A percentile compares a stretch with the other conserved stretches of the same genome.
Conservation (phyloP, 2,329 filamentous ascomycete genomes). For the Talaromyces sp. region DNA sequence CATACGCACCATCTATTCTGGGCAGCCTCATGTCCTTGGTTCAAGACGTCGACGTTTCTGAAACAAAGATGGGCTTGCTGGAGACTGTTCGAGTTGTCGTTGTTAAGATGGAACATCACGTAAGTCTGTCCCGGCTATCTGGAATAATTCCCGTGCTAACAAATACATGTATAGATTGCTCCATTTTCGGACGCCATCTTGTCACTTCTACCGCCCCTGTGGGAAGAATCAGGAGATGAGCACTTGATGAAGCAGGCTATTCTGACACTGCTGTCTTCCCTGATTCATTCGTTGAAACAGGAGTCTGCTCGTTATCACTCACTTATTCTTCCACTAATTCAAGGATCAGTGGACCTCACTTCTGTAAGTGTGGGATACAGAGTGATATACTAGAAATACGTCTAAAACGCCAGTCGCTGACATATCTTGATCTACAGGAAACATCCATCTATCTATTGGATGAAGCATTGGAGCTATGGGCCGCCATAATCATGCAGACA, state of each 20-base stretch:
- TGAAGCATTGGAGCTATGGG: conserved; percentile 89
- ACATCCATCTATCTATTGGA: conserved; percentile 83
- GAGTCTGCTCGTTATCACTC: conserved; percentile 77
- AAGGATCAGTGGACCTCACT: conserved; percentile 73
- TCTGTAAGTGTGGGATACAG: conserved; percentile 56
- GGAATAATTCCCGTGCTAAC: neutral
- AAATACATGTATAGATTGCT: conserved; percentile 53
- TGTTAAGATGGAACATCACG: conserved; percentile 75
- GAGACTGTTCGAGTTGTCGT: conserved; percentile 84
- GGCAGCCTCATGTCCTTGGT: conserved; percentile 75
- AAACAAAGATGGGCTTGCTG: conserved; percentile 87
- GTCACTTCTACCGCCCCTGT: conserved; percentile 75
- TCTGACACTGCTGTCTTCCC: conserved; percentile 77
- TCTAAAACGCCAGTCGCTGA: neutral
- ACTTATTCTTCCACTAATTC: conserved; percentile 79
- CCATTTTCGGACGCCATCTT: conserved; percentile 80
- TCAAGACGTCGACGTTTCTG: conserved; percentile 75
- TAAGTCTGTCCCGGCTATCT: conserved; percentile 28
- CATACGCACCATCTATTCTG: conserved; percentile 74
- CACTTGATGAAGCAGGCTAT: conserved; percentile 94
- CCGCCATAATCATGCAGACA: conserved; percentile 69
- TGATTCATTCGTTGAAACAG: conserved; percentile 83
- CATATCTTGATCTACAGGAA: conserved; percentile 39
- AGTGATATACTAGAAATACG: neutral
- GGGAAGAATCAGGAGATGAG: conserved; percentile 82